Base-by-base conservation (phyloP, 371 early-diverging fungal species). In the Parasitella parasitica region DNA sequence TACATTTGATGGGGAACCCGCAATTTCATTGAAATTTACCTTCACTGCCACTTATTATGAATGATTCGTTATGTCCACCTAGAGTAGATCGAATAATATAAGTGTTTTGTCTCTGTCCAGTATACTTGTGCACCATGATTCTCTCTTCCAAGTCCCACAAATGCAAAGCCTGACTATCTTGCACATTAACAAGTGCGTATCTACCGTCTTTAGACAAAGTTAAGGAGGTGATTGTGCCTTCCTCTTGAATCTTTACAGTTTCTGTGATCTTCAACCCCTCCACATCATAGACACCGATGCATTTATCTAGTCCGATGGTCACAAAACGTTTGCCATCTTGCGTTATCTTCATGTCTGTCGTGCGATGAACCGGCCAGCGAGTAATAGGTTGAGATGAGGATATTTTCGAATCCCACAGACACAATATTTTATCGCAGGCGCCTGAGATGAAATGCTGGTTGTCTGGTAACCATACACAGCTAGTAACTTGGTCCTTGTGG, bases 71-170 rank as follows among this genome's bases (percentile, higher is more conserved):
- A 39, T 73, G 67, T 2, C 98, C 98, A 6, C 96, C 97, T 74
- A 98, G 91, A 9, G 94, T 90, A 4, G 94, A 95, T 54, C 98
- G 87, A 55, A 97, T 94, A 27, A 97, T 92, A 73, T 87, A 97
- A 6, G 80, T 73, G 0, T 87, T 91, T 65, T 97, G 97, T 58
- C 87, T 88, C 27, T 95, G 92, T 0, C 98, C 98, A 34, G 72
- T 63, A 68, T 91, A 97, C 54, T 83, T 88, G 20, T 85, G 86
- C 4, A 91, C 83, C 9, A 95, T 71, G 20, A 77, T 66, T 28
- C 76, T 80, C 46, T 88, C 77, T 24, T 84, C 80, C 26, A 98
- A 63, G 66, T 95, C 89, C 97, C 97, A 98, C 58, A 98, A 71
- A 72, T 96, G 94, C 20, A 97, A 78, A 52, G 90, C 91, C 67